Base-by-base conservation (phyloP, 83 land plant genomes). In the Diphasiastrum complanatum region DNA sequence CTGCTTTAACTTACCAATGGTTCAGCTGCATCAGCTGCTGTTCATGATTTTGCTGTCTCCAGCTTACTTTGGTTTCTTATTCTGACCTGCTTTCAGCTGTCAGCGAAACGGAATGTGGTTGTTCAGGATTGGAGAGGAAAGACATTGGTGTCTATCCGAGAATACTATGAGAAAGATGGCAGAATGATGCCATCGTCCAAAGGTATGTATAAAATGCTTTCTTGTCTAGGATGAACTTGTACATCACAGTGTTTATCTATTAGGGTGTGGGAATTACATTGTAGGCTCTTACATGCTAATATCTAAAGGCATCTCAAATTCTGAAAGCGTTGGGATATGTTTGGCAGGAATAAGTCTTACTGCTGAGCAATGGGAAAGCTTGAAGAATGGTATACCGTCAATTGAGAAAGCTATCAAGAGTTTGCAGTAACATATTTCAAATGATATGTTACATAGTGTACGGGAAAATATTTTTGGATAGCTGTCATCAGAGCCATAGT, bases 81-180 rank as follows among this genome's bases (percentile, higher is more conserved):
- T 5, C 24, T 37, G 48, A 59, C 5, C 26, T 63, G 65, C 41
- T 65, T 76, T 32, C 77, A 88, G 87, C 67, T 92, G 27, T 75
- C 82, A 19, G 74, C 61, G 23, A 89, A 74, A 78, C 81, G 98
- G 60, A 83, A 72, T 76, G 96, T 92, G 24, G 77, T 78, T 22
- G 60, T 92, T 48, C 85, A 79, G 54, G 76, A 92, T 23, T 92
- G 78, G 35, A 79, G 68, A 59, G 96, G 98, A n/a, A 81, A 79
- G 45, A 81, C 83, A 27, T 63, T 92, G 54, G 76, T 92, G 24
- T 92, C 98, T 0, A 80, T 92, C 8, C 78, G 98, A 60, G 96
- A 92, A 55, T 92, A 67, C 70, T 92, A 85, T 54, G 78, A 69
- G 58, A 89, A 79, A 54, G 84, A 83, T 66, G 96, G 96, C 26